Evolutionary conservation across 179 eudicot genomes (phyloP).

Genomic region (Patellifolia procumbens): DNA sequence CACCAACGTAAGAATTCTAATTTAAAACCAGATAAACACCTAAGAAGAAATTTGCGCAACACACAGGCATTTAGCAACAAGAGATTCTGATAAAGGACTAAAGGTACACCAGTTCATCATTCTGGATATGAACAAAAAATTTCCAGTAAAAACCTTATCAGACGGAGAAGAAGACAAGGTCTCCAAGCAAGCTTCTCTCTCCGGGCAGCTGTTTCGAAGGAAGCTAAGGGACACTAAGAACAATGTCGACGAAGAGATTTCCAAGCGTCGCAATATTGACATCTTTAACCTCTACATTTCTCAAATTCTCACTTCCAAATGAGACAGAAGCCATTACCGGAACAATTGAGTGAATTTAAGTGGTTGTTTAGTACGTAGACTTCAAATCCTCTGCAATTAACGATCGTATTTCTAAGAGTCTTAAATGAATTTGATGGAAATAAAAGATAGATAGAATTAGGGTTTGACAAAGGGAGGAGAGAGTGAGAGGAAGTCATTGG

Average conservation of each 20-base stretch:
- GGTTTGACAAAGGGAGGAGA: slow-evolving; percentile 23
- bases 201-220: slow-evolving; percentile 55
- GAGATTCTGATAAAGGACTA: background rate
- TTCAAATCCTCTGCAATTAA: slow-evolving; percentile 53
- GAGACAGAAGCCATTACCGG: slow-evolving; percentile 28
- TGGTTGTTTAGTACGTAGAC: slow-evolving; percentile 37
- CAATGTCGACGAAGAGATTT: slow-evolving; percentile 86
- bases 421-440: slow-evolving; percentile 20
- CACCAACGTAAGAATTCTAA: background rate
- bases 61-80: background rate
- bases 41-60: background rate
- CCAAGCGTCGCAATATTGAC: slow-evolving; percentile 84
- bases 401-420: slow-evolving; percentile 26
- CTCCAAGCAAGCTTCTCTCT: slow-evolving; percentile 73
- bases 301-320: too few species aligned
- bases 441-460: slow-evolving; percentile 14
- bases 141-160: slow-evolving; percentile 44
- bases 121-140: background rate
- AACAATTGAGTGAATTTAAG: slow-evolving; percentile 30
- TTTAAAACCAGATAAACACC: background rate
- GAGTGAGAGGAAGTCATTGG: slow-evolving; percentile 31
- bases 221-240: slow-evolving; percentile 74
- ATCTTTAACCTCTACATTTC: slow-evolving; percentile 43
- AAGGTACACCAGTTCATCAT: too few species aligned
- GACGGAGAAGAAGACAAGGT: slow-evolving; percentile 68